These are phyloP conservation scores for Mrakia blollopis DNA, from an alignment of 768 basidiomycete genomes.

Conservation along the genomic window DNA sequence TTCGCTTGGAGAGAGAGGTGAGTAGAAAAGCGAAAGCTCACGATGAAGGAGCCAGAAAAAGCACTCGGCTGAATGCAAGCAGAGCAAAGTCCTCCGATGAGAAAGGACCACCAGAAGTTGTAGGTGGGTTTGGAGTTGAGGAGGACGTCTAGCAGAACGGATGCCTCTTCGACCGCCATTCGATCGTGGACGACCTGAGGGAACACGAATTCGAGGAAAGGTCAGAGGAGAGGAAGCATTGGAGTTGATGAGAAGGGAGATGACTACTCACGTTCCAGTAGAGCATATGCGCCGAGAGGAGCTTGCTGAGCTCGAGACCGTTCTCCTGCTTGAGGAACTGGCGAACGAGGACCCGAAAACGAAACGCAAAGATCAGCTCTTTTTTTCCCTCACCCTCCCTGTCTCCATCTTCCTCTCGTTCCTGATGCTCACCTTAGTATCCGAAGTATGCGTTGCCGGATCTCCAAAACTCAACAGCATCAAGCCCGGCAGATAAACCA, in stretches of 20 bases:
- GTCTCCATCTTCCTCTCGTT: too few species aligned
- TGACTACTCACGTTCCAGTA: slow-evolving; percentile 59
- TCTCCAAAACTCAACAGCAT: slow-evolving; percentile 81
- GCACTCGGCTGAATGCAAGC: slow-evolving; percentile 64
- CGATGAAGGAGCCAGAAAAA: slow-evolving; percentile 68
- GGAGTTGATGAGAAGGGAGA: not conserved
- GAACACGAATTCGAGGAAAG: not conserved
- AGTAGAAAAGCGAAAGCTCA: too few species aligned
- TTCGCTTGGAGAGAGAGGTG: too few species aligned
- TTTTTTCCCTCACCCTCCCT: too few species aligned
- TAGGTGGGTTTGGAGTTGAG: slow-evolving; percentile 60
- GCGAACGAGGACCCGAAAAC: slow-evolving; percentile 37
- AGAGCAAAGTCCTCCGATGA: slow-evolving; percentile 74
- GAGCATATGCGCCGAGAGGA: slow-evolving; percentile 62
- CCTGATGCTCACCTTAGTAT: slow-evolving; percentile 52
- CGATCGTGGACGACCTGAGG: slow-evolving; percentile 75
- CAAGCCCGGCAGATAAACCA: slow-evolving; percentile 59
- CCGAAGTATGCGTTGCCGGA: slow-evolving; percentile 68
- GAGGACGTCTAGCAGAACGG: slow-evolving; percentile 60
- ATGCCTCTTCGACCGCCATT: slow-evolving; percentile 68
- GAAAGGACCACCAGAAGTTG: slow-evolving; percentile 54
- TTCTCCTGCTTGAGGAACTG: slow-evolving; percentile 41
- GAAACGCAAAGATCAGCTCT: not conserved
- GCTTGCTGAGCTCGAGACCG: slow-evolving; percentile 69
- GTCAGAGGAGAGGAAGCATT: not conserved